Conservation (phyloP, 805 yeast species). For the Komagataella populi region DNA sequence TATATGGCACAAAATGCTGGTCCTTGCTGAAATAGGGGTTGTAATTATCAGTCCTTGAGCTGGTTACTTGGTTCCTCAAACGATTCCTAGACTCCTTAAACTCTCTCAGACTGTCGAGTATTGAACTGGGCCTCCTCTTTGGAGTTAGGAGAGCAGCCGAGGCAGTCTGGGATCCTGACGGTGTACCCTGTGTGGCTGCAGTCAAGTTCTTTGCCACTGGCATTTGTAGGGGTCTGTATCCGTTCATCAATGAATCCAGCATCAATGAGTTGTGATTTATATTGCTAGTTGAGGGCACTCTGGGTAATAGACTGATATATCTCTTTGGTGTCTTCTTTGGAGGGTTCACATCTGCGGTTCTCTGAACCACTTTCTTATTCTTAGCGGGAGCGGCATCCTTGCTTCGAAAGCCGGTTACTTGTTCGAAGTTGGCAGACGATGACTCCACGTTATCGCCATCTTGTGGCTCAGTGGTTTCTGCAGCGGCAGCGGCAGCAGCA, state of each 20-base stretch:
- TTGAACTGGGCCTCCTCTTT: constrained; percentile 7
- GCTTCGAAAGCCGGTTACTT: background rate
- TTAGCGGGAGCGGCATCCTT: background rate
- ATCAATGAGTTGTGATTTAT: constrained; percentile 14
- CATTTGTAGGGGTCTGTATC: constrained; percentile 14
- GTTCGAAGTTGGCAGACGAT: background rate
- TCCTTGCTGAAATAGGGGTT: constrained; percentile 15
- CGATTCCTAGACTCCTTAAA: constrained; percentile 11
- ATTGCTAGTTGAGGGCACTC: constrained; percentile 18
- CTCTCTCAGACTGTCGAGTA: constrained; percentile 14
- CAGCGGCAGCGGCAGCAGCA: background rate
- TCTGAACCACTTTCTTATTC: background rate
- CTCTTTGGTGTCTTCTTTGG: constrained; percentile 5
- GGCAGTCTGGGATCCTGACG: background rate
- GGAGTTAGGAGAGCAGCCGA: background rate
- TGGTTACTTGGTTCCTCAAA: background rate
- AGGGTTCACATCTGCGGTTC: background rate
- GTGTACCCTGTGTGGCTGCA: constrained; percentile 4
- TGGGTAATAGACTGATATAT: constrained; percentile 15
- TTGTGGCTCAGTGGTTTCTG: background rate
- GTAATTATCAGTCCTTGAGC: constrained; percentile 8
- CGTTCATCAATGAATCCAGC: constrained; percentile 16
- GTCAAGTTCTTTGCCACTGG: constrained; percentile 17
- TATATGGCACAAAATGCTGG: constrained; percentile 12
- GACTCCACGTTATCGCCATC: background rate